These are phyloP conservation scores for Amanita jacksonii DNA, from an alignment of 768 basidiomycete species.

Conservation along the genomic window DNA sequence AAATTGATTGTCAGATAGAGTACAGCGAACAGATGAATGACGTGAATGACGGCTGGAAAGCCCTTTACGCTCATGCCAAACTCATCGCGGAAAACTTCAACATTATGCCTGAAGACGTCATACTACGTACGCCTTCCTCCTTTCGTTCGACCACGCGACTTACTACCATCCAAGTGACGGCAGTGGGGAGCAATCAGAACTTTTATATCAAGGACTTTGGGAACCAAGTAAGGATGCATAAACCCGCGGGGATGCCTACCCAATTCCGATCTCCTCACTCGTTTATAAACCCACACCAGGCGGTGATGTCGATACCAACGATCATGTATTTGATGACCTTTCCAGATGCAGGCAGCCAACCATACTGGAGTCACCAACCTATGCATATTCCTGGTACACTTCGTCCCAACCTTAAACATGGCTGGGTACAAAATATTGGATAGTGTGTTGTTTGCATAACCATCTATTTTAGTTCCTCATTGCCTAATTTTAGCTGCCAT, in stretches of 20 bases:
- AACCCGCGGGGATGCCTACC: constrained; percentile 11
- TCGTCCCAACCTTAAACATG: constrained; percentile 10
- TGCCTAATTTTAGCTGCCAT: constrained; percentile 2
- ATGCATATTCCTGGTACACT: constrained; percentile 4
- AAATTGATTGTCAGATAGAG: constrained; percentile 28
- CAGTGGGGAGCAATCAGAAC: constrained; percentile 29
- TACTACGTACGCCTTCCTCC: constrained; percentile 25
- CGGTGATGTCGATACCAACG: constrained; percentile 18
- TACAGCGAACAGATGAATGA: constrained; percentile 19
- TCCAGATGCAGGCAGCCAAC: constrained; percentile 18
- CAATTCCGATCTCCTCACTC: constrained; percentile 3
- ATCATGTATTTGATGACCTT: constrained; percentile 37
- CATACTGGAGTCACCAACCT: constrained; percentile 28
- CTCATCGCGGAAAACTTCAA: constrained; percentile 20
- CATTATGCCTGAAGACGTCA: constrained; percentile 32
- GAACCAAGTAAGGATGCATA: constrained; percentile 4
- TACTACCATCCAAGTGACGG: constrained; percentile 23
- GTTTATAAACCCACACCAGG: constrained; percentile 10
- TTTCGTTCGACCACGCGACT: not conserved
- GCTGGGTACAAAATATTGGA: constrained; percentile 17
- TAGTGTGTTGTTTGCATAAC: constrained; percentile 10
- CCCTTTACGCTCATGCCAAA: constrained; percentile 24
- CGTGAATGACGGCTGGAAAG: constrained; percentile 29
- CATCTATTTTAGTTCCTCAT: not conserved
- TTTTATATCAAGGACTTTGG: constrained; percentile 29